A percentile compares a stretch with the other conserved stretches of the same genome.
Conservation (phyloP, 805 yeast genomes). For the Saccharomyces kudriavzevii region DNA sequence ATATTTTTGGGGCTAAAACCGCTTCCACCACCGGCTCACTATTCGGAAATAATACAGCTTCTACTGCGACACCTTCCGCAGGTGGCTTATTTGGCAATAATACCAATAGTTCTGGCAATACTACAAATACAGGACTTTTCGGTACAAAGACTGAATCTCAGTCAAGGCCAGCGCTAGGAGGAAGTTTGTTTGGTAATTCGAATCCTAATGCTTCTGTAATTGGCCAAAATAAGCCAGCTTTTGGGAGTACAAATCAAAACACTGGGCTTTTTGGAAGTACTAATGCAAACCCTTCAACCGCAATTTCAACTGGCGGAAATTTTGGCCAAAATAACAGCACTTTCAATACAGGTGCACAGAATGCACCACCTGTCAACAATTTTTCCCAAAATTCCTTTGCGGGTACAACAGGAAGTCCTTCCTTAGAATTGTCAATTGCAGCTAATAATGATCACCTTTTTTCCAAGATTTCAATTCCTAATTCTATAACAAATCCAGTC, state of each 20-base stretch:
- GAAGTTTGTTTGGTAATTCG: constrained; percentile 25
- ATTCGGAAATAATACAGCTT: not conserved
- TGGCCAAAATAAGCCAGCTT: constrained; percentile 30
- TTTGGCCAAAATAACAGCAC: constrained; percentile 11
- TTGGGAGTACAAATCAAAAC: constrained; percentile 7
- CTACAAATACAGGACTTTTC: not conserved
- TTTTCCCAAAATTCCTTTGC: not conserved
- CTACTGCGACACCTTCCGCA: constrained; percentile 17
- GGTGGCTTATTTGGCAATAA: constrained; percentile 24
- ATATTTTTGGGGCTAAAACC: constrained; percentile 16
- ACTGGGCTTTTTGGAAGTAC: constrained; percentile 33
- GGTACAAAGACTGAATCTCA: not conserved
- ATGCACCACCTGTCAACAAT: not conserved
- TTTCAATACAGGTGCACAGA: not conserved
- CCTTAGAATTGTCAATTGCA: constrained; percentile 25
- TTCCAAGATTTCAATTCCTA: constrained; percentile 29
- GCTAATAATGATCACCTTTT: constrained; percentile 55
- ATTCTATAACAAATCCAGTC: constrained; percentile 33
- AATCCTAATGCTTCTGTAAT: not conserved
- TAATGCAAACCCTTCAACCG: not conserved
- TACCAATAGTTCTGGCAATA: not conserved
- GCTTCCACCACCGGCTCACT: constrained; percentile 23
- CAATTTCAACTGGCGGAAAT: constrained; percentile 27
- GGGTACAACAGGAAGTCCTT: constrained; percentile 6
- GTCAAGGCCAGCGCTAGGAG: not conserved